Conservation (phyloP, 2,329 filamentous ascomycete genomes). For the Hortaea werneckii region DNA sequence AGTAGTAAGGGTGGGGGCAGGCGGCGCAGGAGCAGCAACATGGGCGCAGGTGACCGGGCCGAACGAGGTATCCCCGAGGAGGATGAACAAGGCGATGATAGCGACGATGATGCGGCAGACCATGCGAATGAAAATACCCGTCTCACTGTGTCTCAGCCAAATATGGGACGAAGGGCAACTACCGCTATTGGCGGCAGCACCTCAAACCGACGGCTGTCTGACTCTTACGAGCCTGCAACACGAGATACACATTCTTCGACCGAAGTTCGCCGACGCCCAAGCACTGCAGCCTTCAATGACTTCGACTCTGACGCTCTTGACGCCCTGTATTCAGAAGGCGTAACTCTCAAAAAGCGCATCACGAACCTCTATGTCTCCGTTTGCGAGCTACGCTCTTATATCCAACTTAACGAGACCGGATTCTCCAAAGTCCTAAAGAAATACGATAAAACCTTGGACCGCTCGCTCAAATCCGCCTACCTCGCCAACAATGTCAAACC, state of each 20-base stretch:
- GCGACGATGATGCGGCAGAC: slow-evolving; percentile 58
- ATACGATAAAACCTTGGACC: slow-evolving; percentile 91
- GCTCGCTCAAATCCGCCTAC: slow-evolving; percentile 66
- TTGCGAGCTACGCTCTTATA: slow-evolving; percentile 91
- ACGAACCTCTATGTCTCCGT: slow-evolving; percentile 81
- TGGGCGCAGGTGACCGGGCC: slow-evolving; percentile 24
- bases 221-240: not conserved
- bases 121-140: slow-evolving; percentile 38
- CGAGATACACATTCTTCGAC: slow-evolving; percentile 10
- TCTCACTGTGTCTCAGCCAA: slow-evolving; percentile 28
- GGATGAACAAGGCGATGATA: slow-evolving; percentile 30
- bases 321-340: slow-evolving; percentile 57
- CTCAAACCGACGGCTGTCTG: not conserved
- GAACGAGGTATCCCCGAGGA: slow-evolving; percentile 43
- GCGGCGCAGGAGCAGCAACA: slow-evolving; percentile 33
- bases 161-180: slow-evolving; percentile 5
- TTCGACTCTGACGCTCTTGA: slow-evolving; percentile 67
- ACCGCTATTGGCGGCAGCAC: not conserved
- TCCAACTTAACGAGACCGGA: slow-evolving; percentile 91
- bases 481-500: slow-evolving; percentile 63
- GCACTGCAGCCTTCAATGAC: slow-evolving; percentile 63
- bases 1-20: slow-evolving; percentile 18
- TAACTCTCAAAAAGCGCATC: slow-evolving; percentile 87
- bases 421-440: slow-evolving; percentile 97
- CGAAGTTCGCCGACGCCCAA: slow-evolving; percentile 44